Percentiles rank a stretch among this genome's conserved stretches.
These are phyloP conservation scores for Bryoerythrophyllum caledonicum DNA, from an alignment of 225 moss, liverwort and hornwort species.

Conservation along the genomic window DNA sequence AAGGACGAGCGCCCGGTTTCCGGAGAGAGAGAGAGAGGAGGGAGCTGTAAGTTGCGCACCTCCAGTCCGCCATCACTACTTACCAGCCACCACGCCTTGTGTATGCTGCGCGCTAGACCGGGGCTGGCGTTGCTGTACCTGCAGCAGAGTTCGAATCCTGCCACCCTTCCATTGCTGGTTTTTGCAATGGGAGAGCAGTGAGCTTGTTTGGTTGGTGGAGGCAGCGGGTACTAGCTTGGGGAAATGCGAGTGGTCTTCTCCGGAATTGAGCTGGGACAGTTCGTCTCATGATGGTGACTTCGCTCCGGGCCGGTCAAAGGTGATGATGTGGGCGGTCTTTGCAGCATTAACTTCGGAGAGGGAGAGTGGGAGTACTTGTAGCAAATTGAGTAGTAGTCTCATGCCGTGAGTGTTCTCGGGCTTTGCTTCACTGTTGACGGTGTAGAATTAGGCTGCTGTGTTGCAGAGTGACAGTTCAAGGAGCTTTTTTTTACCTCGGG, in stretches of 20 bases:
- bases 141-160: conserved; percentile 31
- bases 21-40: not conserved
- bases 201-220: not conserved
- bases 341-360: conserved; percentile 30
- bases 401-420: conserved; percentile 10
- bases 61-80: conserved; percentile 49
- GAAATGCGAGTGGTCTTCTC: not conserved
- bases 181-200: not conserved
- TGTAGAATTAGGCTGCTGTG: not conserved
- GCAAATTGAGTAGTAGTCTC: not conserved
- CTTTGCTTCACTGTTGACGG: not conserved
- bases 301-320: conserved; percentile 41
- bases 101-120: conserved; percentile 49
- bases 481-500: not conserved
- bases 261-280: conserved; percentile 20
- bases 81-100: conserved; percentile 50
- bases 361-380: conserved; percentile 18
- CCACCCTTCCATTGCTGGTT: conserved; percentile 23
- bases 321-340: conserved; percentile 33
- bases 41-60: no score
- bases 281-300: not conserved
- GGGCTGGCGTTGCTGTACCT: conserved; percentile 49
- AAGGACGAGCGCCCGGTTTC: conserved; percentile 37
- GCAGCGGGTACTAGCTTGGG: not conserved
- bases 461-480: no score